Base-by-base conservation (phyloP, 116 monocot species). In the Trichopus zeylanicus region DNA sequence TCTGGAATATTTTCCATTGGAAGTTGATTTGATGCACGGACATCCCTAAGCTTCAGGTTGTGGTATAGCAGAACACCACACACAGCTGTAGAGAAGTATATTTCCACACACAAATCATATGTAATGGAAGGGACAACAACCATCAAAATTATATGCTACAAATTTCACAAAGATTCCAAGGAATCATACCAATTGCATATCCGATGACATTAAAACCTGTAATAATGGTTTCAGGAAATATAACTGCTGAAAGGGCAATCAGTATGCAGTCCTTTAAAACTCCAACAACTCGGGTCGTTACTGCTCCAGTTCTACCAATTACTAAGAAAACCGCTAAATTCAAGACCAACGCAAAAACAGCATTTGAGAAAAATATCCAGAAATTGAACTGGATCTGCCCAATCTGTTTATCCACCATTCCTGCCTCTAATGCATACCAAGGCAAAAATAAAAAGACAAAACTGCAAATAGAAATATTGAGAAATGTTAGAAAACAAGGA, bases 241-340 rank as follows among this genome's bases (percentile, higher is more conserved):
- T 49, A 63, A 99, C 48, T 21, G 92, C 88, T 4, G 98, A 99
- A 60, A 99, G 88, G 18, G 92, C 85, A 57, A 99, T 92, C 7
- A 99, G 53, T 75, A 99, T 99, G 92, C 98, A 99, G 59, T 99
- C 98, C 68, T 99, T 99, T 27, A 99, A 68, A 60, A 95, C 95
- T 46, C 95, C 95, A 69, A 90, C 90, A 63, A 95, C 95, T 52
- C 95, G 62, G 2, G 84, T 81, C 5, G 95, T 90, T 20, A 89
- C 95, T 56, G 95, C 90, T n/a, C 95, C 90, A 65, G 86, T 95
- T 79, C 94, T 78, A 55, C 90, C 90, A 62, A 95, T 95, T 31
- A 90, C 90, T 55, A 95, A 69, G 70, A 95, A 95, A 70, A 95
- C 81, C 29, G 81, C 75, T 63, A 95, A 71, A 56, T 89, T 95